These are phyloP conservation scores for Solanum paucissectum DNA, from an alignment of 257 asterid genomes.

Conservation along the genomic window DNA sequence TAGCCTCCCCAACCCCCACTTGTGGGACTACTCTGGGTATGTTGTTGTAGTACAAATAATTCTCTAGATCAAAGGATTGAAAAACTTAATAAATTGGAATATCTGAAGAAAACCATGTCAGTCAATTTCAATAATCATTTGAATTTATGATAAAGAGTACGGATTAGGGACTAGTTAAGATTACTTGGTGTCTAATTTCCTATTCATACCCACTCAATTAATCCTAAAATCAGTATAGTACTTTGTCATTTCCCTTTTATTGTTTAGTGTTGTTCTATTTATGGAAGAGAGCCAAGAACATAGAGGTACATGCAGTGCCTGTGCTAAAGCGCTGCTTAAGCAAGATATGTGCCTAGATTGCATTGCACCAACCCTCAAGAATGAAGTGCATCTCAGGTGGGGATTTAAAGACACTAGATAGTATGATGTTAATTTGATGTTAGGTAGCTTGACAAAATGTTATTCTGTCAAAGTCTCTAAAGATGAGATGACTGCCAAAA, in stretches of 20 bases:
- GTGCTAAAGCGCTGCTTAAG: background rate
- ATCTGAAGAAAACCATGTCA: background rate
- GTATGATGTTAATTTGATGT: background rate
- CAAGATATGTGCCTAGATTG: background rate
- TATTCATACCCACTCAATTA: background rate
- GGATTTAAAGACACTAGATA: background rate
- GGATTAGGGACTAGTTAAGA: background rate
- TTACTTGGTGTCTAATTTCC: background rate
- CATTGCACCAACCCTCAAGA: background rate
- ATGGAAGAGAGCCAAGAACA: background rate
- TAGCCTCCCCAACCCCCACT: background rate
- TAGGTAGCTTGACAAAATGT: background rate
- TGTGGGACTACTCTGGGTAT: background rate
- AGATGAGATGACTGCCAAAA: background rate
- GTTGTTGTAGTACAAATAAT: background rate
- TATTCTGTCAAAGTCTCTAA: background rate
- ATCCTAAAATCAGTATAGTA: background rate
- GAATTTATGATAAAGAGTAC: background rate
- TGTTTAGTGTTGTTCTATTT: background rate
- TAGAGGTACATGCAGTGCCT: background rate
- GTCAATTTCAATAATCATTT: background rate
- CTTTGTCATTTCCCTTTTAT: background rate
- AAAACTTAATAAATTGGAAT: background rate
- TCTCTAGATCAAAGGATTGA: background rate
- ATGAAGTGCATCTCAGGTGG: background rate